Percentiles rank a stretch among this genome's conserved stretches.
phyloP scores from a whole-genome alignment of 345 rosid species.

The Litchi chinensis region DNA sequence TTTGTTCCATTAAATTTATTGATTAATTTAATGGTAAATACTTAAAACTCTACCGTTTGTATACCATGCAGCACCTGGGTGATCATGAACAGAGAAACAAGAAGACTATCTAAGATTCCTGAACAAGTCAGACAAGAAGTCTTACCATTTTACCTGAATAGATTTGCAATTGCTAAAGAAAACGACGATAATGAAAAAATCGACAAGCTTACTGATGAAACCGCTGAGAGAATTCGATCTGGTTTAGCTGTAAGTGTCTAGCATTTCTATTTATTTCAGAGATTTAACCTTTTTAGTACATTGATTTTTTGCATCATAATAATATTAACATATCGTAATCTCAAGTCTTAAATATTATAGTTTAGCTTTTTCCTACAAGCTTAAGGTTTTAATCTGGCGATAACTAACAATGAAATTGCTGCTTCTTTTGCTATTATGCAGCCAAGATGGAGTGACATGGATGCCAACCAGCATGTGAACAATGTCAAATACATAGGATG shows the following conservation, averaged over 20 bases:
- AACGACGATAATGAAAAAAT: constrained; percentile 43
- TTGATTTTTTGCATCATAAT: no score
- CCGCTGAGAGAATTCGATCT: constrained; percentile 46
- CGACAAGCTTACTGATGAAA: constrained; percentile 54
- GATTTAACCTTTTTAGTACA: no score
- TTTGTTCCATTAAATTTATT: background rate
- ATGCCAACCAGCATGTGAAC: constrained; percentile 75
- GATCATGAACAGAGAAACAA: constrained; percentile 67
- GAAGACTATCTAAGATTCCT: constrained; percentile 62
- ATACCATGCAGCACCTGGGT: constrained; percentile 58
- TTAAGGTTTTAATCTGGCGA: no score
- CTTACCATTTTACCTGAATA: constrained; percentile 45
- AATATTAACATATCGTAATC: no score
- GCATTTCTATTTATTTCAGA: no score
- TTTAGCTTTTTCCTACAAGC: no score
- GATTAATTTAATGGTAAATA: background rate
- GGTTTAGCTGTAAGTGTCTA: constrained; percentile 49
- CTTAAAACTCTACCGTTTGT: background rate
- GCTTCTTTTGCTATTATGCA: constrained; percentile 20
- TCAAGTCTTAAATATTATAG: no score
- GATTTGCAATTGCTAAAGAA: constrained; percentile 41
- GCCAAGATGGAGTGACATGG: constrained; percentile 79
- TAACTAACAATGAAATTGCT: background rate
- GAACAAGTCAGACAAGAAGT: constrained; percentile 58
- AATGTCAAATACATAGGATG: constrained; percentile 76